Evolutionary conservation across 208 protist species (phyloP).

Genomic region (Paratrypanosoma confusum): DNA sequence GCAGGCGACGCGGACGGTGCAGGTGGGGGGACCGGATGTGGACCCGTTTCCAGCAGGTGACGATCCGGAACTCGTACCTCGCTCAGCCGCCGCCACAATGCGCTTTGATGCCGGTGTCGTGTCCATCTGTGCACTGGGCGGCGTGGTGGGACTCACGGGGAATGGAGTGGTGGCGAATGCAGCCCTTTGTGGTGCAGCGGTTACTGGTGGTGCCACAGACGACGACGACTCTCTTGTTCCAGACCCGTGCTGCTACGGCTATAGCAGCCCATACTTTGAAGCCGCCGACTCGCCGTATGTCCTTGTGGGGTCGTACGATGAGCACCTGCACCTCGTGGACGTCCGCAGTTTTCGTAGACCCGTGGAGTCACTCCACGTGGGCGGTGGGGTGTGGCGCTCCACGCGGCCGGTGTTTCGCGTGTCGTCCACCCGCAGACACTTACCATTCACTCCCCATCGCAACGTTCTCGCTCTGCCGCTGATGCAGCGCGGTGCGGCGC

Average conservation of each 20-base stretch:
- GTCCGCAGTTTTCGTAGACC: slow-evolving; percentile 28
- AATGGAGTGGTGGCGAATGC: slow-evolving; percentile 1
- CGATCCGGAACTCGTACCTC: no score
- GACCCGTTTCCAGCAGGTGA: background rate
- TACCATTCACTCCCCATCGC: background rate
- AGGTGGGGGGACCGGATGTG: no score
- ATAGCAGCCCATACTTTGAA: background rate
- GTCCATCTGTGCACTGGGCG: slow-evolving; percentile 52
- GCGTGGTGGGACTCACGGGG: slow-evolving; percentile 18
- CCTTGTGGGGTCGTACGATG: slow-evolving; percentile 74
- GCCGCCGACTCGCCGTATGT: slow-evolving; percentile 22
- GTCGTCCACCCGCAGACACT: background rate
- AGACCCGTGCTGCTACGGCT: background rate
- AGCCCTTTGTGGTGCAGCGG: no score
- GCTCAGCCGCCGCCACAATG: slow-evolving; percentile 11
- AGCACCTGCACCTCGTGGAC: slow-evolving; percentile 64
- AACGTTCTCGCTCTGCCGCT: slow-evolving; percentile 60
- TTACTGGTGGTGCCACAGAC: background rate
- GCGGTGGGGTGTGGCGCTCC: slow-evolving; percentile 74
- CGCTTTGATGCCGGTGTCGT: slow-evolving; percentile 70
- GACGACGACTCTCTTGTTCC: no score
- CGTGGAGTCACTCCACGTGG: slow-evolving; percentile 30
- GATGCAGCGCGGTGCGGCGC: slow-evolving; percentile 76
- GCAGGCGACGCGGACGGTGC: no score
- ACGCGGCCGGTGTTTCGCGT: slow-evolving; percentile 28